Base-by-base conservation (phyloP, 345 rosid genomes). In the Orychophragmus violaceus region DNA sequence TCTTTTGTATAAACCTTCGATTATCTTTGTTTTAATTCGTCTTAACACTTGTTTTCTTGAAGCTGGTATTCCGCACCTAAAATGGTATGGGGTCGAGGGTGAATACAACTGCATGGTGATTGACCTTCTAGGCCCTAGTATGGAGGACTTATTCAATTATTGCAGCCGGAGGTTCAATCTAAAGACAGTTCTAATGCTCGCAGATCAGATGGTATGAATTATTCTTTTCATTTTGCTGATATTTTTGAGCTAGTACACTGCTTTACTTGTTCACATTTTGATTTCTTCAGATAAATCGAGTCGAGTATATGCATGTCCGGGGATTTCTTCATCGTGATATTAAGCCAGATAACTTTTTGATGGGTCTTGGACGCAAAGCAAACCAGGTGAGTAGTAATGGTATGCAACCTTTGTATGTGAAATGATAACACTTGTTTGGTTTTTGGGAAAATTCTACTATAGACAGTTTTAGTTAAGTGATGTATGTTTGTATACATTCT, bases 301-400 rank as follows among this genome's bases (percentile, higher is more conserved):
- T 94, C 56, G 97, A 90, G 80, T 94, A 82, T 72, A 90, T 94
- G 95, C 99, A 94, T 72, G 82, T 90, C 14, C 91, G 89, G 56
- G 92, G 96, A 49, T 90, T 94, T 78, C 89, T 94, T 70, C 99
- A 94, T 54, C 97, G 99, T 74, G 97, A 90, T 79, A 87, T 94
- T 59, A 94, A 94, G 79, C 99, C 99, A 62, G 99, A 88, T 77
- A 94, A 90, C 83, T 94, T 94, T 66, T 82, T 94, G 70, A 94
- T 94, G 99, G 99, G 99, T 68, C 82, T 94, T 69, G 95, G 95
- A 52, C 89, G 96, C 77, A 88, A 88, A 83, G 97, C 96, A 36
- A 94, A 94, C 84, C 99, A 94, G 99, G 99, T 88, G 66, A 75
- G 71, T 72, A 29, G 54, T 50, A 65, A 5, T 72, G 66, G 64